phyloP scores from a whole-genome alignment of 2,329 filamentous ascomycete genomes.

The Aspergillus sp. region DNA sequence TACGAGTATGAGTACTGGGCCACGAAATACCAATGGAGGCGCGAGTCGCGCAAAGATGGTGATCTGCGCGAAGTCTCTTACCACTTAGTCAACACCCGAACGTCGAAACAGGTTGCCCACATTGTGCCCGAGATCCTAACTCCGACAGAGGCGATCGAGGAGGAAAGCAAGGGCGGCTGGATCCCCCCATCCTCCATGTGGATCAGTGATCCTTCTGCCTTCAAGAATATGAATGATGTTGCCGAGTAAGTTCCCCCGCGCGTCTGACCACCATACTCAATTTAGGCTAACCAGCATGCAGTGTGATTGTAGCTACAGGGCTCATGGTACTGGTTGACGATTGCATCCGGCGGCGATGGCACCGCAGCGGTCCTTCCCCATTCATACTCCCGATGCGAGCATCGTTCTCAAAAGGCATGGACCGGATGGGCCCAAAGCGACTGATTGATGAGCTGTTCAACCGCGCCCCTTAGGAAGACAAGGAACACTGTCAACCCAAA shows the following conservation, averaged over 20 bases:
- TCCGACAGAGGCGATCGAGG: constrained; percentile 69
- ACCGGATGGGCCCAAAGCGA: constrained; percentile 65
- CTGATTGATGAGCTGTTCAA: constrained; percentile 69
- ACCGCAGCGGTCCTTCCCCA: constrained; percentile 57
- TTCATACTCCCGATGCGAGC: constrained; percentile 58
- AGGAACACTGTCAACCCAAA: not conserved
- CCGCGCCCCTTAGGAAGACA: constrained; percentile 43
- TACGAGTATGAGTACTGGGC: constrained; percentile 98
- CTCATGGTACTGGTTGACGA: constrained; percentile 88
- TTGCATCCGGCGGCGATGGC: constrained; percentile 81
- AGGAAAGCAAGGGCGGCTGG: constrained; percentile 82
- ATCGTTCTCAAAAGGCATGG: constrained; percentile 61
- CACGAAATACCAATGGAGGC: constrained; percentile 80
- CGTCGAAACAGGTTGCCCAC: constrained; percentile 72
- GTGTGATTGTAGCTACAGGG: constrained; percentile 87
- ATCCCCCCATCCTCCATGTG: constrained; percentile 88
- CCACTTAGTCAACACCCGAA: constrained; percentile 73
- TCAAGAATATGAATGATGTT: constrained; percentile 74
- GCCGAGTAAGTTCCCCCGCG: constrained; percentile 71
- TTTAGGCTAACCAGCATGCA: constrained; percentile 42
- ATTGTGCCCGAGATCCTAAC: constrained; percentile 81
- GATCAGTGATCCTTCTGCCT: constrained; percentile 75
- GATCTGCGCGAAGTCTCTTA: constrained; percentile 70
- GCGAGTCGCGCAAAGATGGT: constrained; percentile 70
- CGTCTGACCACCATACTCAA: constrained; percentile 7